Conservation (phyloP, 306 rosid species). For the Calophaca sinica region DNA sequence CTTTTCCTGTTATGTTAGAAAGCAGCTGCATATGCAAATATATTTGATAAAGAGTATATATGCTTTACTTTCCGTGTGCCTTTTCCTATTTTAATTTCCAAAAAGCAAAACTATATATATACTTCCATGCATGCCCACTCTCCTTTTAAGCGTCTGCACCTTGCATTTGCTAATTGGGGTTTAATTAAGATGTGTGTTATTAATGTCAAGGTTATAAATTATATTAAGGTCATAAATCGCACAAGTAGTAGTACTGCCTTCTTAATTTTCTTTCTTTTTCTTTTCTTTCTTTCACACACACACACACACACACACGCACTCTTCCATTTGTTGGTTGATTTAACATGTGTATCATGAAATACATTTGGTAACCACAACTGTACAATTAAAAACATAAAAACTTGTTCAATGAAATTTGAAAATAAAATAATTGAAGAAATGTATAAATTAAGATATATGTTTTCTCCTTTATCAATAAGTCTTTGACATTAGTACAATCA, state of each 20-base stretch:
- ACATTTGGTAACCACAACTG: neutral
- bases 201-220: neutral
- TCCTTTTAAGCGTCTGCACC: conserved; percentile 47
- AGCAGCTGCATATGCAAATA: conserved; percentile 17
- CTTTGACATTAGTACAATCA: neutral
- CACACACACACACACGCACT: neutral
- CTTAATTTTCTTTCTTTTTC: neutral
- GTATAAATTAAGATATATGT: neutral
- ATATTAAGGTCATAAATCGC: neutral
- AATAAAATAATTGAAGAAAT: neutral
- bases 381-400: neutral
- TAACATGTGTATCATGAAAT: neutral
- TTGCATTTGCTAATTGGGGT: neutral
- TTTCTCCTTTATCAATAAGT: neutral
- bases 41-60: conserved; percentile 31
- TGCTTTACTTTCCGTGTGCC: conserved; percentile 57
- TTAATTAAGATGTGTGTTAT: neutral
- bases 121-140: conserved; percentile 37
- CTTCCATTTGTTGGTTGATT: neutral
- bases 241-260: neutral
- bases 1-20: conserved; percentile 39
- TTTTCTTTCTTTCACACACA: neutral
- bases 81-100: conserved; percentile 47
- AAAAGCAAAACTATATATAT: neutral
- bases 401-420: neutral